Percentiles rank a stretch among this genome's conserved stretches.
Conservation (phyloP, 2,329 filamentous ascomycete genomes). For the Aspergillus viridinutans region DNA sequence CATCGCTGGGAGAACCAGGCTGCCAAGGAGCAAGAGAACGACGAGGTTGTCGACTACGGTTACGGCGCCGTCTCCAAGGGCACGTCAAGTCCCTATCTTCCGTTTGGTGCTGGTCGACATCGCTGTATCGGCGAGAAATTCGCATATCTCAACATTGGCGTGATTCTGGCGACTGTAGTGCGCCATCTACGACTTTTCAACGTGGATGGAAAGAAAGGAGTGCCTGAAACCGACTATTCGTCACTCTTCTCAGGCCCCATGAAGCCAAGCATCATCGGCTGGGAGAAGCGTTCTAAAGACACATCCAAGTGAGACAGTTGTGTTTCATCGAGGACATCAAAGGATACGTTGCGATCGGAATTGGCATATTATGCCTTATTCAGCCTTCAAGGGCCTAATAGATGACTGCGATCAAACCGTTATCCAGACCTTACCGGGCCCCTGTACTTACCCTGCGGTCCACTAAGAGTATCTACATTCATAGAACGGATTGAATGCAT, state of each 20-base stretch:
- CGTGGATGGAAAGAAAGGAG: conserved; percentile 50
- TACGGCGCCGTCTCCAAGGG: conserved; percentile 60
- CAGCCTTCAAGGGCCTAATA: no score
- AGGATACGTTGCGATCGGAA: background rate
- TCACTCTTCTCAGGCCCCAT: background rate
- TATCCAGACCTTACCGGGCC: background rate
- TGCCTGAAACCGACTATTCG: conserved; percentile 64
- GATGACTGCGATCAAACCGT: no score
- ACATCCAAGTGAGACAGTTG: background rate
- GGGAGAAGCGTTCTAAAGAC: background rate
- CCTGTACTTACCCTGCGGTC: background rate
- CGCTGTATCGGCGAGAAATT: conserved; percentile 75
- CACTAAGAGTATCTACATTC: background rate
- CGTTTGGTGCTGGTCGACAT: conserved; percentile 69
- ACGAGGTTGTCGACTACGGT: conserved; percentile 59
- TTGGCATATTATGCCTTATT: background rate
- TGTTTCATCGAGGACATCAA: background rate
- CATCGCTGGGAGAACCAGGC: conserved; percentile 54
- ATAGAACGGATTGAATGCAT: background rate
- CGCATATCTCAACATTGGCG: conserved; percentile 64
- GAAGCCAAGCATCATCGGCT: background rate
- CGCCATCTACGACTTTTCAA: conserved; percentile 59
- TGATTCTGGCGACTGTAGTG: conserved; percentile 61
- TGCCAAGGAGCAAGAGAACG: conserved; percentile 40
- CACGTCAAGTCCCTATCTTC: conserved; percentile 60